Percentiles rank a stretch among this genome's conserved stretches.
These are phyloP conservation scores for Aureoboletus auriporus DNA, from an alignment of 768 basidiomycete species.

Conservation along the genomic window DNA sequence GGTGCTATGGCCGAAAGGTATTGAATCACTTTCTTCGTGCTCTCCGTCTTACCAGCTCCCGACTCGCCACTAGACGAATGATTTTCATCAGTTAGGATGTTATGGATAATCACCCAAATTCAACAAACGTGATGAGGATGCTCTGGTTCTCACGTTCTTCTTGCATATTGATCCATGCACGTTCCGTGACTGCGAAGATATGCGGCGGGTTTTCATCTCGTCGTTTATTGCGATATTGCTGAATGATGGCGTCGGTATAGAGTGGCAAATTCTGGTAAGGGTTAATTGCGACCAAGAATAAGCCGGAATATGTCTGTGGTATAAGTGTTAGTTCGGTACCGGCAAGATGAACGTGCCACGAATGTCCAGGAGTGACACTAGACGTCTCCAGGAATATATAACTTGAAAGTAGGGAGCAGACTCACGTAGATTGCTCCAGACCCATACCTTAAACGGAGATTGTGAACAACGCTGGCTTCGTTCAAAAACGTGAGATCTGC, in stretches of 20 bases:
- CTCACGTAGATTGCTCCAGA: slow-evolving; percentile 90
- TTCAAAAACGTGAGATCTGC: slow-evolving; percentile 97
- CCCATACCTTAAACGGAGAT: slow-evolving; percentile 86
- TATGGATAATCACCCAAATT: not conserved
- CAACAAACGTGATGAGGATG: slow-evolving; percentile 90
- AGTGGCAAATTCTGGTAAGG: slow-evolving; percentile 91
- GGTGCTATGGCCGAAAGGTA: slow-evolving; percentile 97
- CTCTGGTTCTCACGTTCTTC: slow-evolving; percentile 97
- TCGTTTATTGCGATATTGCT: slow-evolving; percentile 86
- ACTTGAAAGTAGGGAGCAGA: slow-evolving; percentile 11
- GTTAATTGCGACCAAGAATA: slow-evolving; percentile 98
- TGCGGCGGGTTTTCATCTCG: slow-evolving; percentile 93
- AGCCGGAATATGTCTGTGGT: slow-evolving; percentile 82
- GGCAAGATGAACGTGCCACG: slow-evolving; percentile 2
- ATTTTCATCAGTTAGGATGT: slow-evolving; percentile 8
- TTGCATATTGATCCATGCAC: slow-evolving; percentile 98
- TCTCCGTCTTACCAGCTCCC: slow-evolving; percentile 98
- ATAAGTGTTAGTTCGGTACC: slow-evolving; percentile 10
- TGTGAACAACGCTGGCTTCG: slow-evolving; percentile 98
- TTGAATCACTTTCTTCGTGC: slow-evolving; percentile 98
- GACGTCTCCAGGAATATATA: not conserved
- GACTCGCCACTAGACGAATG: slow-evolving; percentile 79
- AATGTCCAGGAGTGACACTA: slow-evolving; percentile 2
- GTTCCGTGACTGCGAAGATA: slow-evolving; percentile 94
- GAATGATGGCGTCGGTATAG: slow-evolving; percentile 83